These are phyloP conservation scores for Oehlia diaphana DNA, from an alignment of 192 early-diverging fungal species.

Conservation along the genomic window DNA sequence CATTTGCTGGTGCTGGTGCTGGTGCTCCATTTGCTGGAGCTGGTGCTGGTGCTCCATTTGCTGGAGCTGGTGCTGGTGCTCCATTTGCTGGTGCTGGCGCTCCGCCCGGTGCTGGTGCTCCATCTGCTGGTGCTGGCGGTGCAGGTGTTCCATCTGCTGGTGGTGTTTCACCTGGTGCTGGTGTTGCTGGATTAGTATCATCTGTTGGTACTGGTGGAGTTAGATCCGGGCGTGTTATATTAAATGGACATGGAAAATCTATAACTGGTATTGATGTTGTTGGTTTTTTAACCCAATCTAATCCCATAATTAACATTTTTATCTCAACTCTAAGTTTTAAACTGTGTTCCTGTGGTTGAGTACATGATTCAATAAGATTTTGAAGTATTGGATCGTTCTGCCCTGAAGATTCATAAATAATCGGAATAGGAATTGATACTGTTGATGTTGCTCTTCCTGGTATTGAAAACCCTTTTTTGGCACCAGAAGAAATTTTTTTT, in stretches of 20 bases:
- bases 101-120: no score
- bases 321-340: not conserved
- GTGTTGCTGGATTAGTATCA: no score
- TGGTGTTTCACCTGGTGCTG: no score
- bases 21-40: no score
- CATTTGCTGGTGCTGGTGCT: no score
- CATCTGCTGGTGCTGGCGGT: no score
- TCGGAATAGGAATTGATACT: not conserved
- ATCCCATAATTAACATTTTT: slow-evolving; percentile 4
- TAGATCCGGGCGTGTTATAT: not conserved
- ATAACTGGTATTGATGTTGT: not conserved
- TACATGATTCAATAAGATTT: slow-evolving; percentile 9
- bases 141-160: no score
- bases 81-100: no score
- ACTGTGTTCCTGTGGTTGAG: not conserved
- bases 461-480: slow-evolving; percentile 1
- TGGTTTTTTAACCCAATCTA: slow-evolving; percentile 27
- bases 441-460: not conserved
- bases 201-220: not conserved
- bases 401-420: not conserved
- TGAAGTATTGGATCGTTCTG: not conserved
- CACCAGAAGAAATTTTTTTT: not conserved
- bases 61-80: no score
- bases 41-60: no score
- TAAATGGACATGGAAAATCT: slow-evolving; percentile 26